Base-by-base conservation (phyloP, 2,329 filamentous ascomycete genomes). In the Leptographium procerum region DNA sequence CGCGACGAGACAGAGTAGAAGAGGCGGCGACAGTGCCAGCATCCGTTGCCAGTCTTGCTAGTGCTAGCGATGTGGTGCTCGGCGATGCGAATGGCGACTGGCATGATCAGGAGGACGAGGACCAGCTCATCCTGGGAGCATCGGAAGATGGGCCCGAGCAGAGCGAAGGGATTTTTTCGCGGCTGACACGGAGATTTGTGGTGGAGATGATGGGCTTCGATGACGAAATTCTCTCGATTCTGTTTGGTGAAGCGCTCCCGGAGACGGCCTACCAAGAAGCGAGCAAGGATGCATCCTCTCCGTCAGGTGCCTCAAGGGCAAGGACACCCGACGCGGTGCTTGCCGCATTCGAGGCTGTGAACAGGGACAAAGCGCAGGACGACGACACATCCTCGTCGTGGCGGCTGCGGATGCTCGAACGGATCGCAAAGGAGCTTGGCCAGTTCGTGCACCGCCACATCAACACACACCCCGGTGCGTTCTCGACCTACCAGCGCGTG, bases 131-230 rank as follows among this genome's bases (percentile, higher is more conserved):
- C 8, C 31, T 22, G 19, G 34, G 34, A n/a, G 19, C 29, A 3
- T 33, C 29, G 2, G 55, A 34, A 6, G 45, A 52, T 11, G 65
- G 69, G 66, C 69, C 71, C 1, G 72, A 75, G 5, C 67, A 72
- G 36, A 64, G 68, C 14, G 85, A 90, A 63, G 85, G 87, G 1
- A 81, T 95, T 64, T 89, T 90, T 83, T 84, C 85, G 61, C 82
- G 87, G 13, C 83, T 97, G 55, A 95, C 92, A 3, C 83, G 88
- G 59, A 89, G 86, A 66, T 87, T 97, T 31, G 90, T 99, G 65
- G 83, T 85, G 56, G 91, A 96, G 68, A 74, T 99, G 50, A 88
- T 97, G 69, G 92, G 92, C 10, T 88, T 99, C 58, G 91, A 97
- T 65, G 90, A 96, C 62, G 82, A 83, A 55, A 77, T 94, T 24